A percentile compares a stretch with the other conserved stretches of the same genome.
phyloP scores from a whole-genome alignment of 805 yeast genomes.

The Barnettozyma botsteinii region DNA sequence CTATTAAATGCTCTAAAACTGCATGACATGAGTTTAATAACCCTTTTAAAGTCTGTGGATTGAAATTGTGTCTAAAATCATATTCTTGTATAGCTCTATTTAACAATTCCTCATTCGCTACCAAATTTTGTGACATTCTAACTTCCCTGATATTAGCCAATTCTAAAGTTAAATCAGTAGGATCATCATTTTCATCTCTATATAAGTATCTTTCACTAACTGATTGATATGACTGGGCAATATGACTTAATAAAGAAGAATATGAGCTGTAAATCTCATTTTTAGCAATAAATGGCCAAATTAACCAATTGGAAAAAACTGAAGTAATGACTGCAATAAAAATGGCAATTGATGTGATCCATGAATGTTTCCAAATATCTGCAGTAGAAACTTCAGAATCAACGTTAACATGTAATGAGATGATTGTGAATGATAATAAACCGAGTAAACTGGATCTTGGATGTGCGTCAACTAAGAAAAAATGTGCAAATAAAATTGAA shows the following conservation, averaged over 20 bases:
- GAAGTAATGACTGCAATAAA: conserved; percentile 35
- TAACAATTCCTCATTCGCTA: conserved; percentile 34
- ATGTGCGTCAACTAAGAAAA: conserved; percentile 32
- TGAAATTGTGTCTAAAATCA: conserved; percentile 30
- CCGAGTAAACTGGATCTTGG: conserved; percentile 40
- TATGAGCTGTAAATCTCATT: conserved; percentile 35
- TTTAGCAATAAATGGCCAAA: conserved; percentile 45
- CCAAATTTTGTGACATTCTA: conserved; percentile 39
- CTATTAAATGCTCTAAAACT: conserved; percentile 38
- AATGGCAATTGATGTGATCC: conserved; percentile 36
- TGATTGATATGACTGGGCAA: conserved; percentile 41
- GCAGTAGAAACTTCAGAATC: conserved; percentile 16
- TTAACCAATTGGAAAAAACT: conserved; percentile 36
- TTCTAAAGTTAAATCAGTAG: conserved; percentile 39
- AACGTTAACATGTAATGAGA: conserved; percentile 28
- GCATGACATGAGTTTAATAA: conserved; percentile 34
- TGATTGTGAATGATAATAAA: conserved; percentile 35
- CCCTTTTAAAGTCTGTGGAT: conserved; percentile 28
- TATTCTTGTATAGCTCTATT: conserved; percentile 33
- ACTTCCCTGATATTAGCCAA: conserved; percentile 43
- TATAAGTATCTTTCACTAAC: conserved; percentile 44
- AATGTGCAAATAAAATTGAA: conserved; percentile 28
- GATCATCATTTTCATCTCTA: conserved; percentile 41
- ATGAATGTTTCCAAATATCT: conserved; percentile 32
- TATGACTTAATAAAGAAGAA: conserved; percentile 34